Base-by-base conservation (phyloP, 495 filamentous ascomycete species). In the Neurospora sp. region DNA sequence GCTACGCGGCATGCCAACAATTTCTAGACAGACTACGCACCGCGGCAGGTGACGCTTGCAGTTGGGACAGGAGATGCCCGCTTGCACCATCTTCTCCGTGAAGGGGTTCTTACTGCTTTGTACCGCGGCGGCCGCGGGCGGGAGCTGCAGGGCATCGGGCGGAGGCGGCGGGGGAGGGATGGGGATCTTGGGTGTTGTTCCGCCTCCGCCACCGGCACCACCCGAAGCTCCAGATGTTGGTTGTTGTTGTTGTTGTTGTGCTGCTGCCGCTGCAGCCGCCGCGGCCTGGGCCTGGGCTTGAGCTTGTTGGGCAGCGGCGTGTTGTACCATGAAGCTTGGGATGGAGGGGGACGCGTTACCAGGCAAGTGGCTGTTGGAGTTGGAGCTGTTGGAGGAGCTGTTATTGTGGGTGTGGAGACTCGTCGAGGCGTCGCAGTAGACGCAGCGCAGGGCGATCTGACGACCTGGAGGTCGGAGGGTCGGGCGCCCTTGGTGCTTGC, bases 21-120 rank as follows among this genome's bases (percentile, higher is more conserved):
- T 91, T 76, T 94, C 86, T 73, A 93, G 89, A 80, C 96, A 99
- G 9, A 98, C 88, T 2, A 92, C 92, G 78, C 96, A 99, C 7
- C 96, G 89, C 5, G 94, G 93, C 79, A 98, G 90, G 74, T 95
- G 93, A 18, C 92, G 88, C 39, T 92, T 93, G 83, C 96, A 99
- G 75, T 89, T 89, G 0, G 93, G 93, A 78, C 96, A 99, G 54
- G 92, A 85, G 69, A 90, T 85, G 2, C 89, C 88, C 7, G 85
- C 83, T 73, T 85, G 79, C 71, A 84, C 81, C 80, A 83, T 84
- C 71, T 83, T 85, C 9, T 82, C 81, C 31, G 80, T 82, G 39
- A 85, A 84, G 11, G 82, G 84, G 75, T 86, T 86, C 31, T 75
- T 49, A 10, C 44, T 54, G 54, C 76, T 62, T 62, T 62, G 54